Conservation (phyloP, 441 rosid genomes). For the Gossypium trilobum region DNA sequence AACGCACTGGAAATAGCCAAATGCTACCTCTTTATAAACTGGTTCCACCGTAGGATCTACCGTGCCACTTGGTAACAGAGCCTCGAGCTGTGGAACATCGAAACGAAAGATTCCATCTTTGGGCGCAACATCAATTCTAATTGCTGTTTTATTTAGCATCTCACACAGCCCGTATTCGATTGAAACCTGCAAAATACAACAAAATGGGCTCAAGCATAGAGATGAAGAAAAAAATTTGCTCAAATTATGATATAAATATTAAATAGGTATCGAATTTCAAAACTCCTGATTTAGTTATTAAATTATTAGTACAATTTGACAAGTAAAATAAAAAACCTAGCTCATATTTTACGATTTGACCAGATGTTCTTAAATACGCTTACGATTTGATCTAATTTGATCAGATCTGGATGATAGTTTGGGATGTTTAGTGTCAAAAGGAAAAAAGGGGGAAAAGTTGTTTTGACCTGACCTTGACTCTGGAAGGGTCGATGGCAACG, state of each 20-base stretch:
- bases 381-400: too few species aligned
- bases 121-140: constrained; percentile 40
- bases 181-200: constrained; percentile 42
- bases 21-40: constrained; percentile 52
- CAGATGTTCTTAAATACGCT: too few species aligned
- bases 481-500: constrained; percentile 38
- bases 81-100: constrained; percentile 47
- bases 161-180: constrained; percentile 81
- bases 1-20: not conserved
- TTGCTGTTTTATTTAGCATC: constrained; percentile 47
- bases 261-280: too few species aligned
- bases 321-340: too few species aligned
- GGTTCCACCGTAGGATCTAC: constrained; percentile 46
- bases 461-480: constrained; percentile 44
- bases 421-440: too few species aligned
- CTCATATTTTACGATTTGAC: too few species aligned
- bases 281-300: too few species aligned
- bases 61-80: constrained; percentile 61
- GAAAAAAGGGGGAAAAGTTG: too few species aligned
- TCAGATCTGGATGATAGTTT: too few species aligned
- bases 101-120: constrained; percentile 58
- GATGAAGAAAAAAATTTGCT: not conserved
- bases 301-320: too few species aligned
- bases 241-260: too few species aligned
- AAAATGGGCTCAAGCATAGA: not conserved